Conservation (phyloP, 2,329 filamentous ascomycete genomes). For the Trichoderma brevicompactum region DNA sequence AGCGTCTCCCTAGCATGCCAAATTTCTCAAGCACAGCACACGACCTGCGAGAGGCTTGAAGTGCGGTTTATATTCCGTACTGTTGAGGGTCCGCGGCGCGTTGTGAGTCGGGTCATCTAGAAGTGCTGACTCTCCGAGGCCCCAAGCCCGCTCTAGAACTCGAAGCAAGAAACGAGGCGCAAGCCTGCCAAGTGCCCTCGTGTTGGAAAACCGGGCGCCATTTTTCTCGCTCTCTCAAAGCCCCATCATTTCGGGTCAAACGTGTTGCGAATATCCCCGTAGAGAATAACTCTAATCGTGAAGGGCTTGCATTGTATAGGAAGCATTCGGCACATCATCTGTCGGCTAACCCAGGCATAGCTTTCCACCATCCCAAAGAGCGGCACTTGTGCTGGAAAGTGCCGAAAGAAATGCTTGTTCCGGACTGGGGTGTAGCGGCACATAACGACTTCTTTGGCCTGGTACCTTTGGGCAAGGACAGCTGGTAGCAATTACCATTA, state of each 20-base stretch:
- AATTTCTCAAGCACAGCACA: slow-evolving; percentile 1
- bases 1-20: background rate
- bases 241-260: background rate
- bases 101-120: slow-evolving; percentile 1
- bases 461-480: slow-evolving; percentile 2
- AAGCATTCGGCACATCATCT: slow-evolving; percentile 1
- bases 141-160: slow-evolving; percentile 6
- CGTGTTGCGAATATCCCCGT: background rate
- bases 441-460: background rate
- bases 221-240: background rate
- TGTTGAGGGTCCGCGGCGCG: slow-evolving; percentile 7
- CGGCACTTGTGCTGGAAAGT: slow-evolving; percentile 26
- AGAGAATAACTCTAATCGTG: background rate
- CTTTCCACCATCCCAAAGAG: slow-evolving; percentile 4
- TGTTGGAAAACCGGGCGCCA: background rate
- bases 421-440: slow-evolving; percentile 7
- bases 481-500: slow-evolving; percentile 2
- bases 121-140: background rate
- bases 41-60: background rate
- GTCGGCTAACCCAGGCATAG: slow-evolving; percentile 13
- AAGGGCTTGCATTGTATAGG: background rate
- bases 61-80: slow-evolving; percentile 17
- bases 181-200: background rate
- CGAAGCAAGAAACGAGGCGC: slow-evolving; percentile 1
- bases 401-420: slow-evolving; percentile 21